phyloP scores from a whole-genome alignment of 2,329 filamentous ascomycete genomes.

The Clonostachys chloroleuca region DNA sequence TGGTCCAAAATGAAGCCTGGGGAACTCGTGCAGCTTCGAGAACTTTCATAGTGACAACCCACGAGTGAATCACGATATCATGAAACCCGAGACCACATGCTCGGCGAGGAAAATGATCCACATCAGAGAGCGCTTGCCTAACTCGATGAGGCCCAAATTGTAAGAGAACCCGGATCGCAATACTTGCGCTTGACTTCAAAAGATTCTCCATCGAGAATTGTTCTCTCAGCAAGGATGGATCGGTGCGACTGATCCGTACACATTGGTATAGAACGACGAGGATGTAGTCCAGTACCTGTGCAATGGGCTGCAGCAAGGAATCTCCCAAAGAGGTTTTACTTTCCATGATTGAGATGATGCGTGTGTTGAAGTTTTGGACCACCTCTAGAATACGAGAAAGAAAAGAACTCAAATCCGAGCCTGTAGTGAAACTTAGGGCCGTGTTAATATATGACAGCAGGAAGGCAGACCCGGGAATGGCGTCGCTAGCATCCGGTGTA shows the following conservation, averaged over 20 bases:
- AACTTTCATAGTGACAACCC: slow-evolving; percentile 53
- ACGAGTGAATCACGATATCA: slow-evolving; percentile 41
- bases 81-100: slow-evolving; percentile 48
- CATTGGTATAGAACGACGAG: slow-evolving; percentile 24
- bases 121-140: not conserved
- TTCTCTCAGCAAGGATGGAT: slow-evolving; percentile 20
- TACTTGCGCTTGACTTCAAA: slow-evolving; percentile 34
- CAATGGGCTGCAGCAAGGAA: too few relatives aligned
- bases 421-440: slow-evolving; percentile 30
- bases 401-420: slow-evolving; percentile 31
- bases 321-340: not conserved
- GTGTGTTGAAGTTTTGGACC: slow-evolving; percentile 28
- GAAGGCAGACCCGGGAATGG: slow-evolving; percentile 32
- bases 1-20: slow-evolving; percentile 56
- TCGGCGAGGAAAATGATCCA: slow-evolving; percentile 24
- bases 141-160: slow-evolving; percentile 24
- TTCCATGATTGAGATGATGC: not conserved
- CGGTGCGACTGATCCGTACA: slow-evolving; percentile 37
- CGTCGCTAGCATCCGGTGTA: slow-evolving; percentile 1
- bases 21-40: slow-evolving; percentile 45
- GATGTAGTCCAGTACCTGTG: slow-evolving; percentile 12
- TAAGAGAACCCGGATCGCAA: slow-evolving; percentile 33
- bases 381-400: slow-evolving; percentile 36
- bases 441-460: slow-evolving; percentile 41
- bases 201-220: slow-evolving; percentile 42